Percentiles rank a stretch among this genome's conserved stretches.
Evolutionary conservation across 495 filamentous ascomycete genomes (phyloP).

Genomic region (Xylaria bambusicola): DNA sequence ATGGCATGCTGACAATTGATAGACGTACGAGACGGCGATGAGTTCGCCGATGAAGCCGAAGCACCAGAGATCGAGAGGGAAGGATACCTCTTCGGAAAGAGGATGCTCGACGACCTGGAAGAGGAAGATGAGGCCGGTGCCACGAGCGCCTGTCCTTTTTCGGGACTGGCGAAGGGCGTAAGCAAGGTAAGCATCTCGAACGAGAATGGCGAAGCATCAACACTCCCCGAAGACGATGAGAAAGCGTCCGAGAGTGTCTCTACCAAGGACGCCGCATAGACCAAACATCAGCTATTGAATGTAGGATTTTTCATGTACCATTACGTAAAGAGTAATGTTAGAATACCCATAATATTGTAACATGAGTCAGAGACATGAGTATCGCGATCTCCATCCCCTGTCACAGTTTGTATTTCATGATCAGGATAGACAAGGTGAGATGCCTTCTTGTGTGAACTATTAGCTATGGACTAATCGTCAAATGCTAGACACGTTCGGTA

Average conservation of each 20-base stretch:
- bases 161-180: slow-evolving; percentile 18
- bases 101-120: slow-evolving; percentile 39
- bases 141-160: slow-evolving; percentile 25
- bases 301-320: slow-evolving; percentile 1
- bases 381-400: not conserved
- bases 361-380: not conserved
- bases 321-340: not conserved
- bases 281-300: not conserved
- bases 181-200: not conserved
- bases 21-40: slow-evolving; percentile 68
- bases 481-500: not conserved
- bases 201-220: not conserved
- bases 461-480: not conserved
- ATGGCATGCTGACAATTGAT: slow-evolving; percentile 1
- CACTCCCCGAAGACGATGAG: not conserved
- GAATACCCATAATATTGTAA: not conserved
- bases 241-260: not conserved
- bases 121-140: slow-evolving; percentile 22
- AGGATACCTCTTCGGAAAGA: slow-evolving; percentile 56
- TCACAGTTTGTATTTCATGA: not conserved
- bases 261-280: not conserved
- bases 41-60: slow-evolving; percentile 64
- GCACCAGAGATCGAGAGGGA: slow-evolving; percentile 59
- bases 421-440: not conserved
- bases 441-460: not conserved